These are phyloP conservation scores for Xylariales sp. DNA, from an alignment of 2,329 filamentous ascomycete species.

Conservation along the genomic window DNA sequence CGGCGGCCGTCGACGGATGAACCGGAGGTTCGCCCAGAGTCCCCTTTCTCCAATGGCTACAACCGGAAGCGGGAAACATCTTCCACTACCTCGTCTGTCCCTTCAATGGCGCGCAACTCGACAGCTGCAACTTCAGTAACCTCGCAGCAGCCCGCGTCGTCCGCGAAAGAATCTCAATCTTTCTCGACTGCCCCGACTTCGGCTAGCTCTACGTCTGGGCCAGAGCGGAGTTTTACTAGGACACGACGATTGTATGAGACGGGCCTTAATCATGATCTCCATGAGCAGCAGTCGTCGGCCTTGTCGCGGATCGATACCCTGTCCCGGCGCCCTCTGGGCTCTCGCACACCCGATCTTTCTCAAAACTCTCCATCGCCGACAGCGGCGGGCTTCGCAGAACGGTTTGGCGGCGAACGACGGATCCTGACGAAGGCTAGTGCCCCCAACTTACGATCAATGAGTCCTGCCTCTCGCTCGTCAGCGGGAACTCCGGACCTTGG, in stretches of 20 bases:
- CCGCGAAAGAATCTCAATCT: conserved; percentile 47
- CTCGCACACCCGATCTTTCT: conserved; percentile 46
- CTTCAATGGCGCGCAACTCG: conserved; percentile 67
- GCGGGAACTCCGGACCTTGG: conserved; percentile 30
- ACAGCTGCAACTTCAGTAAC: conserved; percentile 84
- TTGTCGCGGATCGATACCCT: conserved; percentile 77
- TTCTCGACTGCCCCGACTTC: conserved; percentile 32
- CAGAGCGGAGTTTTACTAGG: conserved; percentile 66
- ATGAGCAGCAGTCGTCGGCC: conserved; percentile 74
- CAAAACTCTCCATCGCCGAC: conserved; percentile 43
- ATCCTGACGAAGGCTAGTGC: conserved; percentile 58
- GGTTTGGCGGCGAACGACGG: conserved; percentile 38
- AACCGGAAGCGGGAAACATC: conserved; percentile 79
- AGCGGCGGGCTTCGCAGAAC: conserved; percentile 38
- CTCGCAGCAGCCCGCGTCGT: conserved; percentile 58
- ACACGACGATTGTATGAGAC: conserved; percentile 77
- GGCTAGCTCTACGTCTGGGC: conserved; percentile 32
- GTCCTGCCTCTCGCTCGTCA: conserved; percentile 37
- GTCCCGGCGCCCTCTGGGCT: conserved; percentile 51
- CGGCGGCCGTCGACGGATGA: conserved; percentile 34
- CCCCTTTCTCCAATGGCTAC: conserved; percentile 57
- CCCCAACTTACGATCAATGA: conserved; percentile 60
- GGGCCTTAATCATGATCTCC: conserved; percentile 70
- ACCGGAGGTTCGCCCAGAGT: conserved; percentile 41
- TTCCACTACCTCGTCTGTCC: conserved; percentile 71